Base-by-base conservation (phyloP, 768 basidiomycete species). In the Suillus sp. region DNA sequence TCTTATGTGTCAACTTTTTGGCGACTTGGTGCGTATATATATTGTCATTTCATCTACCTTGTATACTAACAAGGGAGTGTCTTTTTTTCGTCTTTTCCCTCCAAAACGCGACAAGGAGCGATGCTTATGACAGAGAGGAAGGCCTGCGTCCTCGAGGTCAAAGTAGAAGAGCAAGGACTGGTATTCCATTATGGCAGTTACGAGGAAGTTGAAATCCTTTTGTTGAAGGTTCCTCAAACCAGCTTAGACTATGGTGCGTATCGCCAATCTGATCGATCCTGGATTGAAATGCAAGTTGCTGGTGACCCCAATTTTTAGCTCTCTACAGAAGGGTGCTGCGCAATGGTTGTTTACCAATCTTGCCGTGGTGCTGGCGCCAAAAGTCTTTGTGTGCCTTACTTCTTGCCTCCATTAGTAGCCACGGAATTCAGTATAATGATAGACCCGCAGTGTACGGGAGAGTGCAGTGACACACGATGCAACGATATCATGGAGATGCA, bases 201-300 rank as follows among this genome's bases (percentile, higher is more conserved):
- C 90, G 10, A 79, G 91, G 16, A 84, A 85, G 63, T 86, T 80
- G 27, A 78, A 80, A 2, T 78, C 68, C 3, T 81, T n/a, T 88
- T 34, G 84, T 85, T 4, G 43, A 92, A 93, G 72, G 90, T 92
- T 0, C 88, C 78, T 70, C 91, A 91, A 80, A 55, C 78, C 83
- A 0, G 47, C 67, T 2, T 87, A 83, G 80, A 85, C 10, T 75
- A 77, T 20, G 83, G 83, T 89, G 70, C 67, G 83, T 80, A 14
- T 14, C 42, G 6, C 35, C 16, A 3, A 25, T 56, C 16, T 38
- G 22, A 25, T 32, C 55, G 35, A 55, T 56, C 35, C 37, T 57
- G 20, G 20, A 57, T 50, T 50, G 37, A 54, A 60, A 63, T 68
- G 47, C 65, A 78, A 75, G 10, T 71, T 81, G 38, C 66, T 84